phyloP scores from a whole-genome alignment of 768 basidiomycete species.

The Hygrocybe coccinea region DNA sequence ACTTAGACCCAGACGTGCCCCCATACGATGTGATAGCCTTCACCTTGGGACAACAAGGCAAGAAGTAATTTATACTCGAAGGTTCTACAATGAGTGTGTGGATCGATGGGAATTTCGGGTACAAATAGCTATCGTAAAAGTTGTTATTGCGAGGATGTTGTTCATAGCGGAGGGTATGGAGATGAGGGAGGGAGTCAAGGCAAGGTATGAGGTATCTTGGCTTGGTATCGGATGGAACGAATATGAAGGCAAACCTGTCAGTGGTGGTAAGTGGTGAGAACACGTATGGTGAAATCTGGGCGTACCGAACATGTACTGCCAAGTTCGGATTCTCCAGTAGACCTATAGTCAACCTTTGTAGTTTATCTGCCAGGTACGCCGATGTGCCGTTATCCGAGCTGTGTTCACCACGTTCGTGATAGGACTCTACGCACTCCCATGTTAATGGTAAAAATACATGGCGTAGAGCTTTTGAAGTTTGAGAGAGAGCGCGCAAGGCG shows the following conservation, averaged over 20 bases:
- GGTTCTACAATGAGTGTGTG: neutral
- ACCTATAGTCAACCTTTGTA: neutral
- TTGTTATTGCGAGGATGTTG: too few relatives aligned
- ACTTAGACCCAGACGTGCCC: neutral
- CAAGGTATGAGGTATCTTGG: neutral
- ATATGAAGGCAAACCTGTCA: neutral
- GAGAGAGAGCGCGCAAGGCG: neutral
- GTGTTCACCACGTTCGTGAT: neutral
- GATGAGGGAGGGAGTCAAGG: neutral
- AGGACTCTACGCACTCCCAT: neutral
- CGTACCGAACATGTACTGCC: neutral
- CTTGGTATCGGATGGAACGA: neutral
- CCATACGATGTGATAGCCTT: neutral
- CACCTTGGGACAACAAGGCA: neutral
- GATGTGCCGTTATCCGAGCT: neutral
- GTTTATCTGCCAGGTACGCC: neutral
- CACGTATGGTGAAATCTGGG: neutral
- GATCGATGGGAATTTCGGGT: too few relatives aligned
- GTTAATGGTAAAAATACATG: neutral
- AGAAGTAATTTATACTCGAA: neutral
- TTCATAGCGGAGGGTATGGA: neutral
- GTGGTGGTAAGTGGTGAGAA: neutral
- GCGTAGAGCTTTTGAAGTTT: neutral
- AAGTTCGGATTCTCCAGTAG: neutral
- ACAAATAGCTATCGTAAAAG: neutral